Conservation (phyloP, 768 basidiomycete genomes). For the Dictyophora rubrovolvata region DNA sequence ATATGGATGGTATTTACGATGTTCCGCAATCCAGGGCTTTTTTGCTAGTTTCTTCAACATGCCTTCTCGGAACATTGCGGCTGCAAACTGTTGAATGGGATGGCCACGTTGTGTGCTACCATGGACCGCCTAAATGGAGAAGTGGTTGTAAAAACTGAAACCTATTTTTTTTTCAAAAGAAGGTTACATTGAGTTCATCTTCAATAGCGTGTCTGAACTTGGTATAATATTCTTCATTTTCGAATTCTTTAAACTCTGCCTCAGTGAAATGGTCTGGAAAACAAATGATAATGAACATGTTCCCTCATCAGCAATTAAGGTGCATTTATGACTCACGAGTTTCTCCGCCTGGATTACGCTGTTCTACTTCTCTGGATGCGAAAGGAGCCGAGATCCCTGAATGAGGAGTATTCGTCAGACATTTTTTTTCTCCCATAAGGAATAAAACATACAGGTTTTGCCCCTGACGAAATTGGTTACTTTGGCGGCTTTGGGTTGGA, state of each 20-base stretch:
- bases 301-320: conserved; percentile 19
- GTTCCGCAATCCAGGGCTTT: conserved; percentile 52
- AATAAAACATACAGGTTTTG: conserved; percentile 33
- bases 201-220: conserved; percentile 41
- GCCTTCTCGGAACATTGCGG: conserved; percentile 27
- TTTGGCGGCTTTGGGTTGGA: conserved; percentile 42
- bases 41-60: conserved; percentile 43
- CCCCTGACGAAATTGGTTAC: conserved; percentile 48
- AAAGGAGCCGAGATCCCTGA: conserved; percentile 10
- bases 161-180: neutral
- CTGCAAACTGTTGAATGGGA: conserved; percentile 27
- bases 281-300: conserved; percentile 13
- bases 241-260: conserved; percentile 39
- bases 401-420: neutral
- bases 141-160: neutral
- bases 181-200: conserved; percentile 37
- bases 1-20: conserved; percentile 25
- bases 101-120: conserved; percentile 32
- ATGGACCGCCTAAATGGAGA: conserved; percentile 26
- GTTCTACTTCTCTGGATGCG: conserved; percentile 23
- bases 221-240: conserved; percentile 37
- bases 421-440: neutral
- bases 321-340: conserved; percentile 29
- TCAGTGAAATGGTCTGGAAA: conserved; percentile 37
- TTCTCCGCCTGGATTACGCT: conserved; percentile 24